A percentile compares a stretch with the other conserved stretches of the same genome.
phyloP scores from a whole-genome alignment of 805 yeast species.

The Saturnispora hagleri region DNA sequence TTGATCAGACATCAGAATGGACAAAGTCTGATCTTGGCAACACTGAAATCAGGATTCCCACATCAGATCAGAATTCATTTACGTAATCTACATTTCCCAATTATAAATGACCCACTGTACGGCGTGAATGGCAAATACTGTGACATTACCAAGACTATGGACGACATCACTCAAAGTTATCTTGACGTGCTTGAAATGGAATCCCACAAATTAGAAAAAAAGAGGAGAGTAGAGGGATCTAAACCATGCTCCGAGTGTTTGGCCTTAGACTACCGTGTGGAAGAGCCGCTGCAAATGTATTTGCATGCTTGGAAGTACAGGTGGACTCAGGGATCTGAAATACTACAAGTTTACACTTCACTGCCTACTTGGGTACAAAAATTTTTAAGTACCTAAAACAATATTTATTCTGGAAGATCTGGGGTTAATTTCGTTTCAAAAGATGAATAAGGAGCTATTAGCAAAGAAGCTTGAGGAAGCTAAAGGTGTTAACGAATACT shows the following conservation, averaged over 20 bases:
- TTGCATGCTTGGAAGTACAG: constrained; percentile 36
- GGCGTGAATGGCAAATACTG: constrained; percentile 12
- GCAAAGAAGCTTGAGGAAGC: not conserved
- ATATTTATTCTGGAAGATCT: not conserved
- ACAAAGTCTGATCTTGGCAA: constrained; percentile 35
- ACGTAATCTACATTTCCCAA: constrained; percentile 33
- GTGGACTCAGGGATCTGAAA: not conserved
- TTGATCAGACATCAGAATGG: constrained; percentile 19
- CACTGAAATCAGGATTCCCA: constrained; percentile 40
- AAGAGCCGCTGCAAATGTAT: constrained; percentile 29
- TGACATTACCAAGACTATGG: constrained; percentile 5
- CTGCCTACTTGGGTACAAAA: constrained; percentile 5
- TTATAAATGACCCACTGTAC: constrained; percentile 26
- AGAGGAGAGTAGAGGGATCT: constrained; percentile 14
- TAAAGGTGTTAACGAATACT: not conserved
- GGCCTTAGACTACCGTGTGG: constrained; percentile 18
- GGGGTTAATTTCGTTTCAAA: not conserved
- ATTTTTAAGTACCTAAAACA: not conserved
- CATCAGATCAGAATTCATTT: constrained; percentile 50
- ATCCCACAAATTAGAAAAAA: constrained; percentile 8
- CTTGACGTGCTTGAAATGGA: constrained; percentile 11
- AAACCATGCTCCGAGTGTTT: constrained; percentile 28
- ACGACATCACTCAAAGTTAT: constrained; percentile 6
- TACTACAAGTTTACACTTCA: not conserved
- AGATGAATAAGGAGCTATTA: constrained; percentile 1